Conservation (phyloP, 495 filamentous ascomycete genomes). For the Elaphomyces granulatus region DNA sequence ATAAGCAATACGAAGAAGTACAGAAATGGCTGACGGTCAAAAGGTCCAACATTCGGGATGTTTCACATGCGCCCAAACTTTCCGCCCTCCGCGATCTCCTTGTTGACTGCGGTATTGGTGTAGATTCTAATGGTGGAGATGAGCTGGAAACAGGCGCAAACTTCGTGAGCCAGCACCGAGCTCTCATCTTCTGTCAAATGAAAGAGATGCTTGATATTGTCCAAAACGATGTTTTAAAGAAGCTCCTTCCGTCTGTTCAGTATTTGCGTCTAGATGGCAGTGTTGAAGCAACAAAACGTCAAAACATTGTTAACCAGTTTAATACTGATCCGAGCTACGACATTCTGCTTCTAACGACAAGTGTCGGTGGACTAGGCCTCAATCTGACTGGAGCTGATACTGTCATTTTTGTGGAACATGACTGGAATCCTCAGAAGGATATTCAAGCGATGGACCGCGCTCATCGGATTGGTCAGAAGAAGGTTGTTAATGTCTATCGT, state of each 20-base stretch:
- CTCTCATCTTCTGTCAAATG: constrained; percentile 97
- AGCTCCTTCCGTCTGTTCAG: constrained; percentile 71
- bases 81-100: constrained; percentile 77
- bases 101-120: constrained; percentile 89
- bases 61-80: constrained; percentile 83
- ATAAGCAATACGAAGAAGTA: constrained; percentile 79
- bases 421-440: constrained; percentile 99
- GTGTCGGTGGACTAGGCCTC: constrained; percentile 84
- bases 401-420: constrained; percentile 97
- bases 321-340: constrained; percentile 96
- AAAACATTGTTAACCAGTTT: constrained; percentile 96
- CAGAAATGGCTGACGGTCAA: constrained; percentile 57
- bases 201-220: constrained; percentile 99
- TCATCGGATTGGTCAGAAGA: constrained; percentile 97
- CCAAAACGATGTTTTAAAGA: constrained; percentile 75
- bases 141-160: constrained; percentile 52
- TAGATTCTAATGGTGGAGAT: constrained; percentile 37
- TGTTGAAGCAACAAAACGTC: constrained; percentile 77
- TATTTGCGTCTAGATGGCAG: constrained; percentile 84
- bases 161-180: constrained; percentile 87
- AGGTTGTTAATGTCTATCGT: constrained; percentile 98
- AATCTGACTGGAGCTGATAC: constrained; percentile 97
- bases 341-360: constrained; percentile 80
- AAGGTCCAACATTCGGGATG: constrained; percentile 61
- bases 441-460: constrained; percentile 98